A percentile compares a stretch with the other conserved stretches of the same genome.
These are phyloP conservation scores for Schwanniomyces occidentalis DNA, from an alignment of 805 yeast species.

Conservation along the genomic window DNA sequence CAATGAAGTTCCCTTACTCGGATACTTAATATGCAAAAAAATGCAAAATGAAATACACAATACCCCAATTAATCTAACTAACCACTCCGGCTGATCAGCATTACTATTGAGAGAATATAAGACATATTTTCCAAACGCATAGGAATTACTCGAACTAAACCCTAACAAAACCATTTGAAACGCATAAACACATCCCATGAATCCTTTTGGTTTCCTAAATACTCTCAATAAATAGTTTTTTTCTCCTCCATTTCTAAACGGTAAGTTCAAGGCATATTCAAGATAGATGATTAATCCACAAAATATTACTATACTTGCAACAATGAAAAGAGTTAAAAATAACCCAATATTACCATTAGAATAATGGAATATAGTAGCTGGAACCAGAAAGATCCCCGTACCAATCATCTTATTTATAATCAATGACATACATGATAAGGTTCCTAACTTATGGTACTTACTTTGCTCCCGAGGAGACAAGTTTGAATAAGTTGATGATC, in stretches of 20 bases:
- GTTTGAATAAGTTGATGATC: neutral
- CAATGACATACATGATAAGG: slow-evolving; percentile 36
- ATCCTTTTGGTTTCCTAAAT: slow-evolving; percentile 31
- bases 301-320: slow-evolving; percentile 39
- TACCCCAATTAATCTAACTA: slow-evolving; percentile 51
- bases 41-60: slow-evolving; percentile 47
- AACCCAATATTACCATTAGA: slow-evolving; percentile 39
- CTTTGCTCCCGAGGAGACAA: neutral
- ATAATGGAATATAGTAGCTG: slow-evolving; percentile 40
- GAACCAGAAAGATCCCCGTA: slow-evolving; percentile 44
- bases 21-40: slow-evolving; percentile 48
- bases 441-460: slow-evolving; percentile 13
- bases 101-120: slow-evolving; percentile 33
- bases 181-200: slow-evolving; percentile 43
- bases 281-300: slow-evolving; percentile 42
- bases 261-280: slow-evolving; percentile 41
- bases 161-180: slow-evolving; percentile 58
- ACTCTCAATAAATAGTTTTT: slow-evolving; percentile 39
- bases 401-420: slow-evolving; percentile 46
- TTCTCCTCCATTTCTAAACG: slow-evolving; percentile 45
- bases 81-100: slow-evolving; percentile 23
- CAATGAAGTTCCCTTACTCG: slow-evolving; percentile 50
- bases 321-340: slow-evolving; percentile 31
- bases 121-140: slow-evolving; percentile 63
- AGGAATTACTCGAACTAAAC: slow-evolving; percentile 62